Base-by-base conservation (phyloP, 306 rosid genomes). In the Medicago arabica region DNA sequence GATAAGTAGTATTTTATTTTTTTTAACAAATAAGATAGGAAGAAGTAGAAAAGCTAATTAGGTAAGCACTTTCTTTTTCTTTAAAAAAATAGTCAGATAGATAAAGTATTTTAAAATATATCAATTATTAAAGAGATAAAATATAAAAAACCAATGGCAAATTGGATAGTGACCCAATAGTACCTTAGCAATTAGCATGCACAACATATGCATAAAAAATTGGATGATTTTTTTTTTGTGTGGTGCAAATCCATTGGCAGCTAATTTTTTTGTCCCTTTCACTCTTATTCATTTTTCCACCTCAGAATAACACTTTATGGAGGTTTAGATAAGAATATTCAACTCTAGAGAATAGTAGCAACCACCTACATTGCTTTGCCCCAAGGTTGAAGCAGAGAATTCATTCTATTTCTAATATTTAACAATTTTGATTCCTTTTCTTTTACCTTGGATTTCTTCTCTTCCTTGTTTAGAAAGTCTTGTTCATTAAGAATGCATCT, bases 361-460 rank as follows among this genome's bases (percentile, higher is more conserved):
- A 75, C 81, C 84, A 82, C 78, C 82, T 13, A 19, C 44, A 75
- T 69, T 82, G 69, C 78, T 50, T 83, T 85, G 49, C 82, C 86
- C 80, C 80, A 73, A 72, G 44, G 55, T 46, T 64, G 53, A 85
- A 85, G 86, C 73, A 75, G 54, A 69, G 84, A 85, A 85, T 85
- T 76, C 78, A 85, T 85, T 82, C 84, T 1, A 41, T 79, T 78
- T 74, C 51, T 69, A 60, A 62, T 19, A 31, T 70, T 67, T 47
- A 28, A 64, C 58, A n/a, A 39, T 4, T 43, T 49, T 61, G 55
- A 74, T 76, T 71, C 81, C 78, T 58, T 58, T 58, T 58, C 38
- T 23, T 57, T 57, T 58, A 54, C 31, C 61, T 18, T 54, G 61
- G 61, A 54, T 54, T 54, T 54, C 61, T 54, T 6, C 57, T 11